Evolutionary conservation across 306 rosid species (phyloP).

Genomic region (Hylodesmum podocarpum): DNA sequence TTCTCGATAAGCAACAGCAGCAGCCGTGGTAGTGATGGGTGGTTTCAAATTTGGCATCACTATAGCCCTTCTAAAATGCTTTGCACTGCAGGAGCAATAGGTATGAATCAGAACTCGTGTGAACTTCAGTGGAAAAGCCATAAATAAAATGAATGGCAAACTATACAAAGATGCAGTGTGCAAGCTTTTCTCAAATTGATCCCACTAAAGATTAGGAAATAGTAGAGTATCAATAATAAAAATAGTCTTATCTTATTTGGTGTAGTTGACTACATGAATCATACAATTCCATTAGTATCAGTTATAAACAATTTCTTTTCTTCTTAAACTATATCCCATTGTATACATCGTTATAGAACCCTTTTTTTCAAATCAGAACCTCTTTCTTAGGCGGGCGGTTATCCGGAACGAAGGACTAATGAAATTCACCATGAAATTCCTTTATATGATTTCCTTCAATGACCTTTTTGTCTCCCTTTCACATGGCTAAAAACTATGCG

Average conservation of each 20-base stretch:
- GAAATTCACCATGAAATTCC: neutral
- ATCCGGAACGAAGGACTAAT: too few species aligned
- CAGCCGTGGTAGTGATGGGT: slow-evolving; percentile 66
- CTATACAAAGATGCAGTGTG: neutral
- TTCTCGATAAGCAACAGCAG: slow-evolving; percentile 70
- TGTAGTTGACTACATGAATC: neutral
- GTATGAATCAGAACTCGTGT: slow-evolving; percentile 16
- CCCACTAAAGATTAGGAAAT: neutral
- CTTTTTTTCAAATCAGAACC: too few species aligned
- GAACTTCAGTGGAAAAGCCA: neutral
- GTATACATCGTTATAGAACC: too few species aligned
- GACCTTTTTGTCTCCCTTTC: neutral
- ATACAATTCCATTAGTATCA: neutral
- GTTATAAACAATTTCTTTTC: neutral
- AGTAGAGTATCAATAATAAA: neutral
- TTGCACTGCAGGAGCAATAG: slow-evolving; percentile 51
- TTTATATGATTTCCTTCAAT: neutral
- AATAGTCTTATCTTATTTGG: neutral
- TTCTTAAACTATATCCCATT: too few species aligned
- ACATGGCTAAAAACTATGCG: neutral
- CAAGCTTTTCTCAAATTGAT: slow-evolving; percentile 1
- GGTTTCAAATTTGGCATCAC: slow-evolving; percentile 97
- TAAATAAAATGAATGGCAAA: neutral
- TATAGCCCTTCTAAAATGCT: slow-evolving; percentile 79
- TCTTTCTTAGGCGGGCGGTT: too few species aligned